These are phyloP conservation scores for Colletotrichum horii DNA, from an alignment of 2,329 filamentous ascomycete genomes.

Conservation along the genomic window DNA sequence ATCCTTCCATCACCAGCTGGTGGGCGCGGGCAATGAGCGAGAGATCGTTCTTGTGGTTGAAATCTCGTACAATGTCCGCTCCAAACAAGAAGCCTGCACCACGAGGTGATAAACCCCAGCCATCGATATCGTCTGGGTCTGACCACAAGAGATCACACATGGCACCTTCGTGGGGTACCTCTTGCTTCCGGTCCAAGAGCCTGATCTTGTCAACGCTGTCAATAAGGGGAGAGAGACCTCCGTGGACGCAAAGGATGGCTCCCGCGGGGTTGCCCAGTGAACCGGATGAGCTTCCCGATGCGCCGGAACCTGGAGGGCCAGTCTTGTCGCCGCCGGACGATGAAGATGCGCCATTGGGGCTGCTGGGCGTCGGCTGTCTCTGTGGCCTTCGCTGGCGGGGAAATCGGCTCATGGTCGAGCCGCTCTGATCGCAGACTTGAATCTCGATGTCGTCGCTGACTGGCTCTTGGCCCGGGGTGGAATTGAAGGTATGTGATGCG, in stretches of 20 bases:
- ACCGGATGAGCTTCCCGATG: constrained; percentile 71
- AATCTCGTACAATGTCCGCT: constrained; percentile 91
- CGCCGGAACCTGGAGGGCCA: constrained; percentile 80
- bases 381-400: constrained; percentile 45
- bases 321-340: constrained; percentile 50
- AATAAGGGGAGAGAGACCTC: constrained; percentile 87
- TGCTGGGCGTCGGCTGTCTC: constrained; percentile 29
- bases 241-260: constrained; percentile 94
- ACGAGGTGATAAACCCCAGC: constrained; percentile 92
- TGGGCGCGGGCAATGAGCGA: constrained; percentile 92
- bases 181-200: constrained; percentile 93
- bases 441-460: constrained; percentile 82
- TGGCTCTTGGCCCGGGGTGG: constrained; percentile 50
- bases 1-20: constrained; percentile 98
- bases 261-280: constrained; percentile 73
- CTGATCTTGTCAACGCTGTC: constrained; percentile 96
- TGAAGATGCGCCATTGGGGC: constrained; percentile 30
- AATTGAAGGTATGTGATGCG: constrained; percentile 69
- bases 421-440: constrained; percentile 87
- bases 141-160: constrained; percentile 99
- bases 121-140: constrained; percentile 96
- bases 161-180: constrained; percentile 96
- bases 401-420: constrained; percentile 78
- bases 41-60: constrained; percentile 94
- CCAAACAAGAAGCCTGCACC: constrained; percentile 97